phyloP scores from a whole-genome alignment of 2,329 filamentous ascomycete species.

The Pseudogymnoascus sp. region DNA sequence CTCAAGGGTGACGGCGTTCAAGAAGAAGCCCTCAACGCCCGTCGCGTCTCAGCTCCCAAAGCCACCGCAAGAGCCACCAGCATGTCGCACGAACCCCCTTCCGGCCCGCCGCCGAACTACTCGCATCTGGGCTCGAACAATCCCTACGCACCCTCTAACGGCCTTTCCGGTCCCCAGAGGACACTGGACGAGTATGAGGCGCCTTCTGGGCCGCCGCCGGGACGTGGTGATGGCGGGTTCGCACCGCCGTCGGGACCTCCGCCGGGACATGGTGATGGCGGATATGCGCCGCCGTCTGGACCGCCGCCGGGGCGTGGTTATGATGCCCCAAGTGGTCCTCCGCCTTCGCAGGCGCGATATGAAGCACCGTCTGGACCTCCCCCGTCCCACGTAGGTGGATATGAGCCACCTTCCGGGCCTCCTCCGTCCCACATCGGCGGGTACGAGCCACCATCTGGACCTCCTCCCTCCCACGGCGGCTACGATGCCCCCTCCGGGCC shows the following conservation, averaged over 20 bases:
- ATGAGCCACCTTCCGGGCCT: neutral
- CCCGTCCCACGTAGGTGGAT: conserved; percentile 1
- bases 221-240: conserved; percentile 15
- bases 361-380: neutral
- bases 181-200: neutral
- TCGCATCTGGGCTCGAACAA: neutral
- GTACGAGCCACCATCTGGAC: neutral
- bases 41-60: neutral
- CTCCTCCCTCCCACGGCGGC: conserved; percentile 14
- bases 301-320: neutral
- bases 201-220: neutral
- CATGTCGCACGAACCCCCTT: neutral
- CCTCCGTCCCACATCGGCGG: conserved; percentile 4
- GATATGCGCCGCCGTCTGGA: conserved; percentile 13
- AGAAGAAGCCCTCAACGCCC: neutral
- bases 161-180: neutral
- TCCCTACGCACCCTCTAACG: neutral
- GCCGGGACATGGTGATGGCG: conserved; percentile 15
- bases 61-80: neutral
- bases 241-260: conserved; percentile 27
- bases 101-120: conserved; percentile 1
- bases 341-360: neutral
- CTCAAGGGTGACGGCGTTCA: neutral
- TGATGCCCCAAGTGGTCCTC: neutral
- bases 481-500: conserved; percentile 24